Base-by-base conservation (phyloP, 225 moss, liverwort and hornwort genomes). In the Thuidium tamariscinum region DNA sequence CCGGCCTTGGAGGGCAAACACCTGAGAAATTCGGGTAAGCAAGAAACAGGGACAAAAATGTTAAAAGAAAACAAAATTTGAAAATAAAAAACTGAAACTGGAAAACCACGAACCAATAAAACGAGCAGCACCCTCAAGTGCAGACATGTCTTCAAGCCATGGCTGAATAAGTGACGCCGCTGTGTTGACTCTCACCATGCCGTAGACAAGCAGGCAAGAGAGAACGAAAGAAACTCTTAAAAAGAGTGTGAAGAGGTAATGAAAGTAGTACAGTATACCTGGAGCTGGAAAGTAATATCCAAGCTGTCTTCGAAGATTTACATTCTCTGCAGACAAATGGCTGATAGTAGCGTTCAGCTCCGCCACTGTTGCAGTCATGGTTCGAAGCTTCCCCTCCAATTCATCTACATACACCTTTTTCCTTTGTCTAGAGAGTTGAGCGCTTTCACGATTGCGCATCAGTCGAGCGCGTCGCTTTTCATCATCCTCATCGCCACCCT, bases 371-470 rank as follows among this genome's bases (percentile, higher is more conserved):
- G 95, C 88, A 75, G 90, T 88, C 94, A 95, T 95, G 49, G 90
- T 95, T 69, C 87, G 88, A 82, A 95, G 86, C 82, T 91, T 94
- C 61, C 91, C 84, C 80, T 95, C 95, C 56, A 95, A 86, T 60
- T 95, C 95, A 82, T 93, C 90, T 17, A 95, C 89, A 67, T 95
- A 95, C 30, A 95, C 84, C 74, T 93, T 95, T 77, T 93, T 95
- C 82, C 88, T 89, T 73, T 95, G 92, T 80, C 90, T 89, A 60
- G 92, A 95, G 52, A 91, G 85, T 73, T 95, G 95, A 51, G 88
- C 89, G 77, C 95, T 95, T 46, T 93, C 90, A 39, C 89, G 86
- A 87, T 90, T 94, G 46, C 91, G 85, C 92, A 93, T 89, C 36
- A 94, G 71, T 29, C 90, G 83, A 39, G 91, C 90, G 44, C 88